A percentile compares a stretch with the other conserved stretches of the same genome.
phyloP scores from a whole-genome alignment of 2,329 filamentous ascomycete genomes.

The Coleophoma cylindrospora region DNA sequence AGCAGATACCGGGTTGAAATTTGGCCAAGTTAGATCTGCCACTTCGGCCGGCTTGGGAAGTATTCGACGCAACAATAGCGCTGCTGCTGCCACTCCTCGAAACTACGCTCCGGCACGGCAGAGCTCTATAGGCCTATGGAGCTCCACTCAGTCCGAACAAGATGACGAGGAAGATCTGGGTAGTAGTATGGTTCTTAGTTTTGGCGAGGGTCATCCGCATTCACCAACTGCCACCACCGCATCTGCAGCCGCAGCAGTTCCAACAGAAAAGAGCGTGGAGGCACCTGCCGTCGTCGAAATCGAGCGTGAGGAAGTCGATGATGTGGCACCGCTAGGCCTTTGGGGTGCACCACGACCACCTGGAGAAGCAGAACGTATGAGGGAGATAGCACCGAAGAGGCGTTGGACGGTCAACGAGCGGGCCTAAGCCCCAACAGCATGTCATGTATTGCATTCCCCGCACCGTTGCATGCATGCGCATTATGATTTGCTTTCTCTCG shows the following conservation, averaged over 20 bases:
- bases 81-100: conserved; percentile 15
- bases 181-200: conserved; percentile 43
- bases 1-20: not conserved
- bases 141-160: conserved; percentile 34
- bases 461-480: no score
- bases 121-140: conserved; percentile 42
- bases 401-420: conserved; percentile 51
- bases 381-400: conserved; percentile 44
- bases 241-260: no score
- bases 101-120: conserved; percentile 18
- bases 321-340: conserved; percentile 33
- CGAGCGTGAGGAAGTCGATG: conserved; percentile 16
- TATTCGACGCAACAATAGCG: conserved; percentile 25
- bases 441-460: no score
- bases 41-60: conserved; percentile 22
- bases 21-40: conserved; percentile 1
- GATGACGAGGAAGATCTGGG: conserved; percentile 44
- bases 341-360: conserved; percentile 41
- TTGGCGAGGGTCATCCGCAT: conserved; percentile 31
- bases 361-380: conserved; percentile 38
- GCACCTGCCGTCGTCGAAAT: not conserved
- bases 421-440: not conserved
- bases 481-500: no score
- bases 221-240: not conserved
- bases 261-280: not conserved